Conservation (phyloP, 441 rosid genomes). For the Codiaeum variegatum region DNA sequence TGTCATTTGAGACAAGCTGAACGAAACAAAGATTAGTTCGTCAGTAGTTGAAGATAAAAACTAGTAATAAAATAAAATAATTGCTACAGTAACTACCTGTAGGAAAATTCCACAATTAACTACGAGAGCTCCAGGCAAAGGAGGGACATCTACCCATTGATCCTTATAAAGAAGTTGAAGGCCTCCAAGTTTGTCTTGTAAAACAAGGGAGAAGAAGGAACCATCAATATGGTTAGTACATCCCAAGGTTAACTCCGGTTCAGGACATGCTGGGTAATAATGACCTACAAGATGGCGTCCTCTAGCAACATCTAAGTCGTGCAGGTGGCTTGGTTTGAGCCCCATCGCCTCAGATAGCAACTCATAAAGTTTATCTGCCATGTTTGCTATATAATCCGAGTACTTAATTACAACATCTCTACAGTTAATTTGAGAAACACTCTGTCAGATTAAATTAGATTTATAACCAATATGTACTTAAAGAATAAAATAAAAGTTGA, state of each 20-base stretch:
- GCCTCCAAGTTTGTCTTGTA: constrained; percentile 28
- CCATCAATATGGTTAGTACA: constrained; percentile 19
- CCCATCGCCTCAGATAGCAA: constrained; percentile 26
- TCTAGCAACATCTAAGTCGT: constrained; percentile 18
- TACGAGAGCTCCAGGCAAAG: constrained; percentile 18
- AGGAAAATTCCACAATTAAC: too few relatives aligned
- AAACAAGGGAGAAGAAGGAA: constrained; percentile 26
- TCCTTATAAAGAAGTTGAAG: constrained; percentile 21
- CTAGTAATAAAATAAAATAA: too few relatives aligned
- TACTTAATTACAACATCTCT: constrained; percentile 16
- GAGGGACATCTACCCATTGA: constrained; percentile 22
- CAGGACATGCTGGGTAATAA: too few relatives aligned
- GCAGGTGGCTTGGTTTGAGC: constrained; percentile 16
- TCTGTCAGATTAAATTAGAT: too few relatives aligned
- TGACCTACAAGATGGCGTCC: constrained; percentile 21
- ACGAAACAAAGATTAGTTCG: background rate
- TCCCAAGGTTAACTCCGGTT: constrained; percentile 24
- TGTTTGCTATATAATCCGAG: constrained; percentile 13
- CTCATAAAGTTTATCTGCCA: constrained; percentile 12
- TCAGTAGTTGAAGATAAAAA: too few relatives aligned
- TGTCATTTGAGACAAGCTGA: constrained; percentile 52
- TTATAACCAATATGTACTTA: too few relatives aligned
- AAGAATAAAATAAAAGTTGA: too few relatives aligned
- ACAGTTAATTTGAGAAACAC: too few relatives aligned
- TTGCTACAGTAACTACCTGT: too few relatives aligned